phyloP scores from a whole-genome alignment of 1,284 basidiomycete genomes.

The Takashimella tepidaria region DNA sequence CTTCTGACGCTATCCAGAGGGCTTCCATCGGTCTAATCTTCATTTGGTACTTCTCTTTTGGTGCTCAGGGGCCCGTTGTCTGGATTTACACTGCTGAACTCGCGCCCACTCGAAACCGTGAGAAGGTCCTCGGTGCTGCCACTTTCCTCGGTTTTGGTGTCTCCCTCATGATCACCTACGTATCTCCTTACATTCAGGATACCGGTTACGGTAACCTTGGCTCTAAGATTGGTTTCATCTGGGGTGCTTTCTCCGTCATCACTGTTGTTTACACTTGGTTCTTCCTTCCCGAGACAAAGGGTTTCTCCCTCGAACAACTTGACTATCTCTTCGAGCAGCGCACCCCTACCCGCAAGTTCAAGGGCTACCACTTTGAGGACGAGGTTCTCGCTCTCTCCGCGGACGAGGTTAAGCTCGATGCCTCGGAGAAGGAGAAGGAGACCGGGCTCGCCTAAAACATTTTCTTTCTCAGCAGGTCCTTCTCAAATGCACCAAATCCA shows the following conservation, averaged over 20 bases:
- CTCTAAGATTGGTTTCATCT: conserved; percentile 7
- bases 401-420: not conserved
- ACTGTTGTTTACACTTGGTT: conserved; percentile 59
- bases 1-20: conserved; percentile 11
- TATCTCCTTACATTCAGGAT: conserved; percentile 11
- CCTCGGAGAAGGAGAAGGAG: not conserved
- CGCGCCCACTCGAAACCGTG: conserved; percentile 10
- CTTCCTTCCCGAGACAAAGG: conserved; percentile 65
- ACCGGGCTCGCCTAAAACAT: not conserved
- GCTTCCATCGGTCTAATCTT: conserved; percentile 18
- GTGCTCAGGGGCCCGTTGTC: conserved; percentile 7
- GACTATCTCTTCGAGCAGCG: conserved; percentile 57
- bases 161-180: conserved; percentile 8
- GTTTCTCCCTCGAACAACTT: conserved; percentile 69
- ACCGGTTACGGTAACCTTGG: conserved; percentile 9
- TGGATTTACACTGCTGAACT: conserved; percentile 19
- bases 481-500: no score
- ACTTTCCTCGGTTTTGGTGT: conserved; percentile 14
- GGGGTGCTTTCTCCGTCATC: conserved; percentile 54
- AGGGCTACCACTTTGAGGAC: not conserved
- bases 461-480: not conserved
- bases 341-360: not conserved
- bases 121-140: conserved; percentile 14
- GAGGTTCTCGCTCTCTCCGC: not conserved
- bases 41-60: conserved; percentile 7